Evolutionary conservation across 805 yeast genomes (phyloP), one percentile per base, ranked within the genome.

Genomic region (Candida corydali): DNA sequence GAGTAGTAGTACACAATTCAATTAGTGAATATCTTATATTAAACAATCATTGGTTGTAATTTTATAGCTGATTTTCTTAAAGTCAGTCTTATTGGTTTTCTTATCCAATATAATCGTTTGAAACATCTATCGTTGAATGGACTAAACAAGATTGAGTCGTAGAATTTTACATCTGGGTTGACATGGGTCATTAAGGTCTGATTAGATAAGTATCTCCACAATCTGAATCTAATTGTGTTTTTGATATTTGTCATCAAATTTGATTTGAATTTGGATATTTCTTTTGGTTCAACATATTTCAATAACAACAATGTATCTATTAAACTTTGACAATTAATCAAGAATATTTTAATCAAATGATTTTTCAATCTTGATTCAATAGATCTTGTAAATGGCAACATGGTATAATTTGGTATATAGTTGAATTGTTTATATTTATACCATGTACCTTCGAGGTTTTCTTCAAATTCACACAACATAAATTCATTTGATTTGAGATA

Each of bases 321-420:
- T 41, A 60, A 67, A 26, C 63, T 68, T 17, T 54, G 62, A 38
- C 64, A 42, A 45, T 67, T 67, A 30, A 61, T 54, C 41, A 63
- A 40, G 34, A 65, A 55, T 19, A 66, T 40, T 42, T 64, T 64
- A 47, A 52, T 56, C 22, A 67, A 45, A 38, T 67, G 72, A 20
- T 51, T 54, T 35, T 45, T 45, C 23, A 66, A 46, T 36, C 41
- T 45, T 27, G 44, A 49, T 41, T 44, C 40, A 31, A 56, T 61
- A 17, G 47, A 48, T 29, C 39, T 38, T 1, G 59, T 44, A 24
- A 41, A 46, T 33, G 60, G 38, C n/a, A 55, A 33, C 10, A 57
- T 34, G 5, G 57, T 59, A 38, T 56, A 61, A 40, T 59, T 55
- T 1, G 72, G 72, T 19, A 66, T 47, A 39, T 59, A 38, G 36